A percentile compares a stretch with the other conserved stretches of the same genome.
Conservation (phyloP, 176 grass and related monocot genomes). For the Carex pumila region DNA sequence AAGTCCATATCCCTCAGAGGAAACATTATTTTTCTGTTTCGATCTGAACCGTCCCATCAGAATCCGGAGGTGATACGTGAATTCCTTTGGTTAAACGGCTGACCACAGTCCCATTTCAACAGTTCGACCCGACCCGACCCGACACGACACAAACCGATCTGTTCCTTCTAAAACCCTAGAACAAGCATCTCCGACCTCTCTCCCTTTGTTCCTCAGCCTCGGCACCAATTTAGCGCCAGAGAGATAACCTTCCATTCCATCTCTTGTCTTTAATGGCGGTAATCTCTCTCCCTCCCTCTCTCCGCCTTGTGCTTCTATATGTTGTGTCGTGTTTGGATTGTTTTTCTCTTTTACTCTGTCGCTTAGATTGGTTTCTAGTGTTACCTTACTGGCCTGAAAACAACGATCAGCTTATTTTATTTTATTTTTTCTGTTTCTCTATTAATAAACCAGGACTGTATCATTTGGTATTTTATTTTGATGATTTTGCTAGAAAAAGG, state of each 20-base stretch:
- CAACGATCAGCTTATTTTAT: neutral
- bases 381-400: neutral
- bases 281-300: neutral
- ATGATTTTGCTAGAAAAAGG: neutral
- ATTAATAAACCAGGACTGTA: neutral
- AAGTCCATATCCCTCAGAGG: too few relatives aligned
- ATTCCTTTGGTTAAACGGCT: too few relatives aligned
- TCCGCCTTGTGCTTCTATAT: neutral
- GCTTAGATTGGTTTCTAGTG: neutral
- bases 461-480: neutral
- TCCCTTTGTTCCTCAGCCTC: neutral
- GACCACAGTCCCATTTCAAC: too few relatives aligned
- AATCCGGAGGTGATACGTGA: too few relatives aligned
- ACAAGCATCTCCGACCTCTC: neutral
- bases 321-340: neutral
- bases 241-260: neutral
- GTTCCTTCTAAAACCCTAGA: neutral
- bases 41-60: too few relatives aligned
- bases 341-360: neutral
- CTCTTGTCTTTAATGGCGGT: constrained; percentile 34
- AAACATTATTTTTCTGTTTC: too few relatives aligned
- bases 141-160: neutral
- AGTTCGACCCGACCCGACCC: too few relatives aligned
- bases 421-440: too few relatives aligned
- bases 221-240: too few relatives aligned